phyloP scores from a whole-genome alignment of 1,284 basidiomycete genomes.

The Lentinula novae-zelandiae region DNA sequence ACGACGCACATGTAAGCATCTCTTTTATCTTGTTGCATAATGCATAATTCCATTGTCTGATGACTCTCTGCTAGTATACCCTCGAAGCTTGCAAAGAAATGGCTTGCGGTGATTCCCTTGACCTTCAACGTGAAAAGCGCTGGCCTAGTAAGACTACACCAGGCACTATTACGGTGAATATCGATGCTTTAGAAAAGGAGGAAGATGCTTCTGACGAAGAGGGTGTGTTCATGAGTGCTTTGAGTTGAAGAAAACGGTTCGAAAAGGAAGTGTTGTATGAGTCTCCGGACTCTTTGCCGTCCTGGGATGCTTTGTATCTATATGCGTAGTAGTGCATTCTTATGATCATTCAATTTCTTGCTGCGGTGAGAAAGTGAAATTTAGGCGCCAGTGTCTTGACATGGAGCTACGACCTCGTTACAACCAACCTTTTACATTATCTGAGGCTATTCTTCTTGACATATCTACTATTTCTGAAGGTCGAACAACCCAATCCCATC shows the following conservation, averaged over 20 bases:
- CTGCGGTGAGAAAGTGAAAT: too few species aligned
- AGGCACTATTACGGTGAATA: constrained; percentile 50
- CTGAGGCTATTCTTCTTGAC: constrained; percentile 64
- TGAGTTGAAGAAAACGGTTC: not conserved
- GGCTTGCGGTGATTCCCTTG: constrained; percentile 31
- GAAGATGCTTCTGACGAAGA: constrained; percentile 60
- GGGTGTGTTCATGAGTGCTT: constrained; percentile 21
- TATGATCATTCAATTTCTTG: too few species aligned
- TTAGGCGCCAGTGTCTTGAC: not conserved
- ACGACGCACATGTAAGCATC: constrained; percentile 69
- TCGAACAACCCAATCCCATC: constrained; percentile 23
- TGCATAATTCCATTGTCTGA: not conserved
- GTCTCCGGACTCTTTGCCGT: too few species aligned
- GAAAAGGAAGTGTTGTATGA: too few species aligned
- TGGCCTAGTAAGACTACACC: constrained; percentile 62
- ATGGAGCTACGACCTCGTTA: constrained; percentile 70
- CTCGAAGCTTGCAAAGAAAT: constrained; percentile 54
- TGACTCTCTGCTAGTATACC: constrained; percentile 49
- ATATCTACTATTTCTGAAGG: constrained; percentile 69
- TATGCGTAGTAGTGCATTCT: too few species aligned
- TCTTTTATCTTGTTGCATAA: not conserved
- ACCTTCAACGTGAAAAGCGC: constrained; percentile 66
- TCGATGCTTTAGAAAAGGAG: constrained; percentile 51
- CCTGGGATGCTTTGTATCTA: too few species aligned
- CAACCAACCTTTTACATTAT: constrained; percentile 71